Conservation (phyloP, 2,329 filamentous ascomycete species). For the Aspergillus melleus region DNA sequence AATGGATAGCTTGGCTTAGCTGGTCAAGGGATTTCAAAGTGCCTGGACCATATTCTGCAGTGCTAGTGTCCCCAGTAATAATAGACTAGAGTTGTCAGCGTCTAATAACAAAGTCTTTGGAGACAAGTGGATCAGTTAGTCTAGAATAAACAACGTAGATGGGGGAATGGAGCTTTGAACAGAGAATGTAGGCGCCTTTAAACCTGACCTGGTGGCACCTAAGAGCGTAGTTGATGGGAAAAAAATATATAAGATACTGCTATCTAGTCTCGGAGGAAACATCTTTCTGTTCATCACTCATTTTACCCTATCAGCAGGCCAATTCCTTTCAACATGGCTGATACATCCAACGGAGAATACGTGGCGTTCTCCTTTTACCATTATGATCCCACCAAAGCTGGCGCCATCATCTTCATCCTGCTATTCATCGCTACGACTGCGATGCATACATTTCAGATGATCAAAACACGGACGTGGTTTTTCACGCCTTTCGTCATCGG, state of each 20-base stretch:
- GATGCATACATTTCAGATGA: slow-evolving; percentile 17
- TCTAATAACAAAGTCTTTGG: too few species aligned
- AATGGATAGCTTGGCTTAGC: neutral
- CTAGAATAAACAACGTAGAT: too few species aligned
- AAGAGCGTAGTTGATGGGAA: neutral
- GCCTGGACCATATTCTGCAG: too few species aligned
- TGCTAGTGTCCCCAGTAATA: too few species aligned
- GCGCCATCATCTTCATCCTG: neutral
- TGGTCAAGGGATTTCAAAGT: too few species aligned
- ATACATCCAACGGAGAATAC: neutral
- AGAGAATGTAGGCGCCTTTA: too few species aligned
- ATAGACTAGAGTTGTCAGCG: too few species aligned
- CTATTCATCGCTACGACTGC: slow-evolving; percentile 8
- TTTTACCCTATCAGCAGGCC: neutral
- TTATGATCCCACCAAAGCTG: neutral
- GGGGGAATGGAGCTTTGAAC: too few species aligned
- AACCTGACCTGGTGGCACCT: too few species aligned
- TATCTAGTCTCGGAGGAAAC: neutral
- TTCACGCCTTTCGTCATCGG: slow-evolving; percentile 45
- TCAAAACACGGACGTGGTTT: slow-evolving; percentile 21
- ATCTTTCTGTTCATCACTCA: neutral
- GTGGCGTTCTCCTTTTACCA: neutral
- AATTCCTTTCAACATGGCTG: neutral
- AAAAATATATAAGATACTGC: neutral
- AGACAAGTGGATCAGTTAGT: too few species aligned